phyloP scores from a whole-genome alignment of 257 asterid genomes.

The Solanum medicagineum region DNA sequence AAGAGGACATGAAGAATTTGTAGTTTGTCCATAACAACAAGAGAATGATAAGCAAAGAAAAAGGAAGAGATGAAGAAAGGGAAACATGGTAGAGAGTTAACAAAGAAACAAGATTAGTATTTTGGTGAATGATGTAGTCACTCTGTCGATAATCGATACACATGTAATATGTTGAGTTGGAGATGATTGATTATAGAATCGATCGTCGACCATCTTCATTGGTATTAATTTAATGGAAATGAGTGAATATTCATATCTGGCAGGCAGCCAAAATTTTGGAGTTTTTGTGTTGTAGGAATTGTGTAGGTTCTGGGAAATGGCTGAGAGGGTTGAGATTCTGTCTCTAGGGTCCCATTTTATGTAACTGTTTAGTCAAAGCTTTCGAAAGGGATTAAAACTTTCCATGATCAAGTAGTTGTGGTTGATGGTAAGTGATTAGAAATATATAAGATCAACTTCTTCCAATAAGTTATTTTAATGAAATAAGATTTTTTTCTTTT shows the following conservation, averaged over 20 bases:
- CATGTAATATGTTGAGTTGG: neutral
- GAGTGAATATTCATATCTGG: neutral
- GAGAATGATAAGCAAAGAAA: neutral
- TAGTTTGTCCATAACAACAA: neutral
- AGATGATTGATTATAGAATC: neutral
- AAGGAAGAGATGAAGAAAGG: neutral
- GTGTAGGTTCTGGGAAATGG: neutral
- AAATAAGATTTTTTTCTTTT: too few relatives aligned
- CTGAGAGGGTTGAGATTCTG: neutral
- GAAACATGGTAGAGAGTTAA: neutral
- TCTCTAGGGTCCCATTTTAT: neutral
- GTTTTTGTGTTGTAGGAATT: neutral
- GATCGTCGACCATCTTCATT: neutral
- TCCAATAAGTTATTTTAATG: too few relatives aligned
- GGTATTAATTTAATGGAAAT: neutral
- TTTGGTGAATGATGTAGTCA: neutral
- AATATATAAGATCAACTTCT: too few relatives aligned
- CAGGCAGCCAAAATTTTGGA: neutral
- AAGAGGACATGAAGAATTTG: slow-evolving; percentile 47
- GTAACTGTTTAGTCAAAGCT: neutral
- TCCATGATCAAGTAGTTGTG: too few relatives aligned
- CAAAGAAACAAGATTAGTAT: neutral
- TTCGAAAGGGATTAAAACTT: neutral
- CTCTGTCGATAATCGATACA: neutral
- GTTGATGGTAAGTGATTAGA: too few relatives aligned